Evolutionary conservation across 2,329 filamentous ascomycete species (phyloP).

Genomic region (Scedosporium minutisporum): DNA sequence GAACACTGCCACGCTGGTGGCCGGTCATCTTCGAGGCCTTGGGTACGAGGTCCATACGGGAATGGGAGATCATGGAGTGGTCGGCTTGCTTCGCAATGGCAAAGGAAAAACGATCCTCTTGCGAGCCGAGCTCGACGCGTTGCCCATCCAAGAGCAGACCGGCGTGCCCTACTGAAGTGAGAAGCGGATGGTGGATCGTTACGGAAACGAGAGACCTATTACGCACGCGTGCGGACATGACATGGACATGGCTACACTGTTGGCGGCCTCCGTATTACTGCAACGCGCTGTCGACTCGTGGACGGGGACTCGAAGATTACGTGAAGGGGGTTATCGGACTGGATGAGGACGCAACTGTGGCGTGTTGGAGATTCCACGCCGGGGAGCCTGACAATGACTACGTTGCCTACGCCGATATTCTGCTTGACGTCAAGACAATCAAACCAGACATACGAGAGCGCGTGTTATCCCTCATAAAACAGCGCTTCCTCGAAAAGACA

Average conservation of each 20-base stretch:
- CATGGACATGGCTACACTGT: constrained; percentile 49
- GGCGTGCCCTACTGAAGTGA: constrained; percentile 39
- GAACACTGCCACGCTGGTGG: constrained; percentile 38
- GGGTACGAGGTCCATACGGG: constrained; percentile 28
- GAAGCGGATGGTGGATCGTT: constrained; percentile 26
- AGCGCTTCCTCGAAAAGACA: too few species aligned
- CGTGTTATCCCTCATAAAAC: too few species aligned
- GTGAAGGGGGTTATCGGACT: too few species aligned
- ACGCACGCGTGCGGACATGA: constrained; percentile 66
- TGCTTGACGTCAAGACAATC: too few species aligned
- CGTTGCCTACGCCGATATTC: too few species aligned
- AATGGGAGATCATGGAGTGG: constrained; percentile 51
- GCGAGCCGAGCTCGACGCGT: constrained; percentile 52
- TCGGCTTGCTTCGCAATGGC: constrained; percentile 46
- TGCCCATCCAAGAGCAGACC: constrained; percentile 48
- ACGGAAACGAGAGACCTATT: constrained; percentile 41
- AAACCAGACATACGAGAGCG: too few species aligned
- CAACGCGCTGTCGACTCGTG: constrained; percentile 34
- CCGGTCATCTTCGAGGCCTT: constrained; percentile 24
- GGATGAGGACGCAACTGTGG: too few species aligned
- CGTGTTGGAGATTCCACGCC: too few species aligned
- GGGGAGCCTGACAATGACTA: too few species aligned
- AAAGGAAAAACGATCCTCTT: constrained; percentile 43
- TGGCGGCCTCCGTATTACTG: constrained; percentile 45
- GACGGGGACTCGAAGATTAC: constrained; percentile 30